Conservation (phyloP, 495 filamentous ascomycete genomes). For the Poronia punctata region DNA sequence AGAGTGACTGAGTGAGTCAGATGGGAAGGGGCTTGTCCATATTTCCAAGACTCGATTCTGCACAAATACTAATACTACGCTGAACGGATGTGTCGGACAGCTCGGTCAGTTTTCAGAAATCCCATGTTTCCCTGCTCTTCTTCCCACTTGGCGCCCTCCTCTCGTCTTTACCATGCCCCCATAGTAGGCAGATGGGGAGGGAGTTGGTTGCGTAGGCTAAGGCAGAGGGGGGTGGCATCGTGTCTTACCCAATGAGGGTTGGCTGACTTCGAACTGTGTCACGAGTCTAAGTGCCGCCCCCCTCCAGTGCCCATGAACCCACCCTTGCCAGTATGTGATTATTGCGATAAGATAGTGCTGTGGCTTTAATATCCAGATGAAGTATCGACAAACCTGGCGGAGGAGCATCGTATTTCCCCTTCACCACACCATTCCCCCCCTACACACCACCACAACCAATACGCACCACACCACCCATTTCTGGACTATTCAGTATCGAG, state of each 20-base stretch:
- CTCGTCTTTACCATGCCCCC: constrained; percentile 23
- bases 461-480: constrained; percentile 13
- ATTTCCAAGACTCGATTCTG: neutral
- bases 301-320: constrained; percentile 19
- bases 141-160: no score
- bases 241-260: constrained; percentile 30
- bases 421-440: constrained; percentile 14
- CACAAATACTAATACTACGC: no score
- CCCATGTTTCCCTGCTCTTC: constrained; percentile 9
- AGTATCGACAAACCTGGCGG: constrained; percentile 5
- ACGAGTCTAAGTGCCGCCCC: constrained; percentile 25
- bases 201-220: constrained; percentile 13
- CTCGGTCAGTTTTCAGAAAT: constrained; percentile 12
- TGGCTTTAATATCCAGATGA: constrained; percentile 15
- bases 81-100: constrained; percentile 1
- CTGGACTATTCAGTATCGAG: constrained; percentile 13
- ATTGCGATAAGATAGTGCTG: constrained; percentile 24
- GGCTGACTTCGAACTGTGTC: constrained; percentile 26
- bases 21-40: constrained; percentile 1
- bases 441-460: constrained; percentile 20
- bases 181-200: no score
- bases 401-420: constrained; percentile 5
- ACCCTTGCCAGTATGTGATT: constrained; percentile 12
- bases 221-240: constrained; percentile 18
- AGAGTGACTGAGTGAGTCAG: constrained; percentile 16